A percentile compares a stretch with the other conserved stretches of the same genome.
Evolutionary conservation across 2,329 filamentous ascomycete genomes (phyloP).

Genomic region (Colletotrichum horii): DNA sequence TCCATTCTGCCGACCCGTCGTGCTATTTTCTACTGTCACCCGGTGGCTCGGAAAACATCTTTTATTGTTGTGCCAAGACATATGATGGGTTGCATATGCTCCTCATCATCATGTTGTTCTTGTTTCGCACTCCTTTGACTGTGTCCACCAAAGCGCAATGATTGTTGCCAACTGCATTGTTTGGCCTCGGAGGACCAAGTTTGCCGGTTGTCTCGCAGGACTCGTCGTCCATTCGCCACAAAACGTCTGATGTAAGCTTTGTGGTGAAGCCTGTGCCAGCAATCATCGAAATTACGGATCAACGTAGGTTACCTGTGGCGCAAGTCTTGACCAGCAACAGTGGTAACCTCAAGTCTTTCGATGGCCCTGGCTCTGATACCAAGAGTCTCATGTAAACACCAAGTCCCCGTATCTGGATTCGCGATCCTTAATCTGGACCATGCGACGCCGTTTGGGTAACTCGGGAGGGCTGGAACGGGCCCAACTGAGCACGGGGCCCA

Average conservation of each 20-base stretch:
- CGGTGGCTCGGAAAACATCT: too few relatives aligned
- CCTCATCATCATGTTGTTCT: too few relatives aligned
- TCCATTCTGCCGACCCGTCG: not conserved
- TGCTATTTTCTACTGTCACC: not conserved
- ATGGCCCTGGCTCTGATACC: too few relatives aligned
- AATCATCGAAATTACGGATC: not conserved
- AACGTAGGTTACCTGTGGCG: not conserved
- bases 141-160: too few relatives aligned
- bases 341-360: not conserved
- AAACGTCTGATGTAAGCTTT: too few relatives aligned
- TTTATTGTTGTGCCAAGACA: too few relatives aligned
- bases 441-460: not conserved
- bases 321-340: not conserved
- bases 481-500: not conserved
- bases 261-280: not conserved
- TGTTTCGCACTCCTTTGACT: too few relatives aligned
- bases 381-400: not conserved
- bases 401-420: not conserved
- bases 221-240: too few relatives aligned
- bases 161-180: too few relatives aligned
- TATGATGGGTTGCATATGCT: too few relatives aligned
- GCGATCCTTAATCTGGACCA: not conserved
- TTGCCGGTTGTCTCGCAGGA: too few relatives aligned
- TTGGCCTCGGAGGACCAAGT: too few relatives aligned
- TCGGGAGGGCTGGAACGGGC: not conserved